phyloP scores from a whole-genome alignment of 1,284 basidiomycete species.

The Chondrostereum purpureum region DNA sequence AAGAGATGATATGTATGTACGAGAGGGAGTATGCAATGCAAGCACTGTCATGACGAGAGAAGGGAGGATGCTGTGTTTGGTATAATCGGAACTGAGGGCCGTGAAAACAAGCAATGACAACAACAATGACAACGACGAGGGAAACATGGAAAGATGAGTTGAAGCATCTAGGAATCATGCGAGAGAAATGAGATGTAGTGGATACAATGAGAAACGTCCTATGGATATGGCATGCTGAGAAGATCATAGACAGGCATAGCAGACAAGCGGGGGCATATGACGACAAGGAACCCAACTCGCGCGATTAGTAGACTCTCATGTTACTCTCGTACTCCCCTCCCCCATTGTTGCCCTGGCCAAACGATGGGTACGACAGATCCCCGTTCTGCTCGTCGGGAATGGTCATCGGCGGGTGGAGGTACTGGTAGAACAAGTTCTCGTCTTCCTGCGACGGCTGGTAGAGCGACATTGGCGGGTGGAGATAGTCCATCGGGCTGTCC shows the following conservation, averaged over 20 bases:
- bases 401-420: constrained; percentile 28
- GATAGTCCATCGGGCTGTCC: constrained; percentile 37
- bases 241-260: no score
- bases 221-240: constrained; percentile 18
- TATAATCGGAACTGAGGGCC: no score
- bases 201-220: constrained; percentile 39
- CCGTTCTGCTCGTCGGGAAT: constrained; percentile 19
- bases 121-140: neutral
- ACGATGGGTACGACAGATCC: neutral
- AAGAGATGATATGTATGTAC: neutral
- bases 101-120: neutral
- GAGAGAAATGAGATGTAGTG: neutral
- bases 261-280: constrained; percentile 9
- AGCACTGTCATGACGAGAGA: neutral
- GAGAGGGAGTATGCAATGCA: neutral
- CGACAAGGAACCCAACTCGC: constrained; percentile 5
- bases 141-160: neutral
- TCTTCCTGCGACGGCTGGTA: constrained; percentile 25
- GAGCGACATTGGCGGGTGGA: constrained; percentile 34
- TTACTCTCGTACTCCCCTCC: constrained; percentile 5
- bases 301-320: neutral
- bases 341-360: constrained; percentile 14
- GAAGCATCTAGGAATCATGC: neutral
- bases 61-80: neutral
- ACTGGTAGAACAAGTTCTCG: constrained; percentile 26